A percentile compares a stretch with the other conserved stretches of the same genome.
These are phyloP conservation scores for Paramarasmius palmivorus DNA, from an alignment of 1,284 basidiomycete genomes.

Conservation along the genomic window DNA sequence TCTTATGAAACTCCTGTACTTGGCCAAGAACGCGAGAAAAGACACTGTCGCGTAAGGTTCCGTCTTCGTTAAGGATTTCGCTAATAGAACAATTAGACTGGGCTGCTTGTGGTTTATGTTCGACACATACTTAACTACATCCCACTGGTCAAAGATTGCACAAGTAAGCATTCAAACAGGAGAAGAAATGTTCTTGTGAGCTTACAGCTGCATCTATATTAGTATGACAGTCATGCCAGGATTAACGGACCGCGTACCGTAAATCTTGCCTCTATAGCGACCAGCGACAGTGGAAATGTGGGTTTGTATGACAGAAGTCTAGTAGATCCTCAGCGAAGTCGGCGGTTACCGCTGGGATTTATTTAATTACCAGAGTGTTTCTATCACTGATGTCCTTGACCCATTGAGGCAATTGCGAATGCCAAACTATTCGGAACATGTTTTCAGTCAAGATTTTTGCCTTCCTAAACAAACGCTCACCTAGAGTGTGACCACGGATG, in stretches of 20 bases:
- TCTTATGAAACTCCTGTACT: neutral
- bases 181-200: too few species aligned
- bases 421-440: constrained; percentile 22
- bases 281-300: constrained; percentile 37
- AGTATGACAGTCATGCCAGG: too few species aligned
- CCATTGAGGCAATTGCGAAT: constrained; percentile 28
- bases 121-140: constrained; percentile 25
- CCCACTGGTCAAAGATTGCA: too few species aligned
- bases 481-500: constrained; percentile 30
- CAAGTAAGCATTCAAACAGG: too few species aligned
- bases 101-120: constrained; percentile 23
- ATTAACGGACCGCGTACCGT: constrained; percentile 27
- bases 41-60: constrained; percentile 32
- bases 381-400: constrained; percentile 24
- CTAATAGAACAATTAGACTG: neutral
- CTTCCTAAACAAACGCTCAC: too few species aligned
- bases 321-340: neutral
- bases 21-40: constrained; percentile 35
- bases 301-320: constrained; percentile 32
- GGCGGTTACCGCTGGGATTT: too few species aligned
- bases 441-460: neutral
- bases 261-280: constrained; percentile 37
- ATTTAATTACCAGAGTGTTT: constrained; percentile 18
- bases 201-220: too few species aligned
- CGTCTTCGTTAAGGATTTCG: constrained; percentile 33